Evolutionary conservation across 2,329 filamentous ascomycete species (phyloP).

Genomic region (Ascochyta viciae-villosae): DNA sequence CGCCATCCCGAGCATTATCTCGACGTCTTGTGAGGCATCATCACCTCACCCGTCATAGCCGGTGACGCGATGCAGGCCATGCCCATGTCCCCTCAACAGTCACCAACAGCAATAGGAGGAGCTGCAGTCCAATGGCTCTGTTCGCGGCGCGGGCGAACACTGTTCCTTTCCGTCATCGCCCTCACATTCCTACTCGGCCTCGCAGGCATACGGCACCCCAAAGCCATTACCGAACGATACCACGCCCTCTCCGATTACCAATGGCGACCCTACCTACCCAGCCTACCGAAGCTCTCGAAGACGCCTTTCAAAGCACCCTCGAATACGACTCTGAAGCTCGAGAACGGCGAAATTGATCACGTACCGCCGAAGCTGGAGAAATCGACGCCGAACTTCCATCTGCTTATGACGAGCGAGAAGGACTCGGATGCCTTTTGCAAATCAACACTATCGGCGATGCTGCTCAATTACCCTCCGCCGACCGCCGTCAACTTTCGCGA

Average conservation of each 20-base stretch:
- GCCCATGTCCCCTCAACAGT: conserved; percentile 36
- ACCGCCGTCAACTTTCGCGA: conserved; percentile 59
- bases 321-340: conserved; percentile 44
- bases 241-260: conserved; percentile 36
- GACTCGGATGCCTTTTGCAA: conserved; percentile 63
- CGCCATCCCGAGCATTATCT: not conserved
- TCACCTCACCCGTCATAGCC: conserved; percentile 22
- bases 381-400: conserved; percentile 57
- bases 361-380: conserved; percentile 42
- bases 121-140: conserved; percentile 41
- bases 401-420: conserved; percentile 60
- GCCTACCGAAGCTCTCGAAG: conserved; percentile 31
- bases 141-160: conserved; percentile 38
- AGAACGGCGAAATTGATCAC: conserved; percentile 39
- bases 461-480: conserved; percentile 66
- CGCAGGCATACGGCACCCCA: conserved; percentile 10
- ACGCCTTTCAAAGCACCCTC: conserved; percentile 42
- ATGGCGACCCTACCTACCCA: conserved; percentile 39
- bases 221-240: conserved; percentile 39
- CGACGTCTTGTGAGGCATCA: not conserved
- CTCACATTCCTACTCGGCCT: conserved; percentile 28
- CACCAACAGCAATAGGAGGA: conserved; percentile 30
- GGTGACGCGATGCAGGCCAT: conserved; percentile 33
- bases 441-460: conserved; percentile 62
- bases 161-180: conserved; percentile 30